phyloP scores from a whole-genome alignment of 2,329 filamentous ascomycete genomes.

The Coniochaeta ligniaria region DNA sequence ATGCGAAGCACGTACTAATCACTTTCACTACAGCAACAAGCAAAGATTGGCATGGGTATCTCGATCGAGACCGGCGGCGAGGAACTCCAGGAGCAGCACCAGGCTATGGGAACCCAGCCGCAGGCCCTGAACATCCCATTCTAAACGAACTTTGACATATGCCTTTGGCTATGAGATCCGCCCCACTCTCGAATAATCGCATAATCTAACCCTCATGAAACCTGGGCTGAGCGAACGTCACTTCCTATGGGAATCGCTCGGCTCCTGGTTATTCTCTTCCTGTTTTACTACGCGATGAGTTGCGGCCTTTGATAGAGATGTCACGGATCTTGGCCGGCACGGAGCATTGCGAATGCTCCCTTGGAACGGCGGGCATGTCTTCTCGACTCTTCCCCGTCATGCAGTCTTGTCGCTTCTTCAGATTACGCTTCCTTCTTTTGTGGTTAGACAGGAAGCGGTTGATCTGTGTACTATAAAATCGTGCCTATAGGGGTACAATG shows the following conservation, averaged over 20 bases:
- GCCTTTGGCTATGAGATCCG: not conserved
- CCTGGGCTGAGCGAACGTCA: not conserved
- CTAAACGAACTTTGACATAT: constrained; percentile 30
- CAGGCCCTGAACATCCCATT: constrained; percentile 54
- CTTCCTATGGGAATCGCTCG: not conserved
- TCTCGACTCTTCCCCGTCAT: not conserved
- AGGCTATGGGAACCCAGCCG: constrained; percentile 46
- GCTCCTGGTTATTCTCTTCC: not conserved
- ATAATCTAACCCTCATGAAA: not conserved
- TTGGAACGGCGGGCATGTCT: not conserved
- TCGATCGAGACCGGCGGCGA: constrained; percentile 82
- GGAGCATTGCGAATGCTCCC: not conserved
- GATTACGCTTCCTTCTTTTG: not conserved
- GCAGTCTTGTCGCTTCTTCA: not conserved
- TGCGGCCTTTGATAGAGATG: not conserved
- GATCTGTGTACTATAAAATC: constrained; percentile 1
- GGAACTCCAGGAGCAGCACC: constrained; percentile 81
- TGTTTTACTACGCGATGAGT: not conserved
- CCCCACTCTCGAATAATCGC: not conserved
- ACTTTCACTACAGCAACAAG: constrained; percentile 61
- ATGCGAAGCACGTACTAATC: constrained; percentile 18
- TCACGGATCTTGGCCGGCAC: not conserved
- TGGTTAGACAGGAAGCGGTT: not conserved
- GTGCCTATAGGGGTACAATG: not conserved
- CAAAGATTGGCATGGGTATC: constrained; percentile 90